phyloP scores from a whole-genome alignment of 805 yeast genomes.

The Suhomyces sp. region DNA sequence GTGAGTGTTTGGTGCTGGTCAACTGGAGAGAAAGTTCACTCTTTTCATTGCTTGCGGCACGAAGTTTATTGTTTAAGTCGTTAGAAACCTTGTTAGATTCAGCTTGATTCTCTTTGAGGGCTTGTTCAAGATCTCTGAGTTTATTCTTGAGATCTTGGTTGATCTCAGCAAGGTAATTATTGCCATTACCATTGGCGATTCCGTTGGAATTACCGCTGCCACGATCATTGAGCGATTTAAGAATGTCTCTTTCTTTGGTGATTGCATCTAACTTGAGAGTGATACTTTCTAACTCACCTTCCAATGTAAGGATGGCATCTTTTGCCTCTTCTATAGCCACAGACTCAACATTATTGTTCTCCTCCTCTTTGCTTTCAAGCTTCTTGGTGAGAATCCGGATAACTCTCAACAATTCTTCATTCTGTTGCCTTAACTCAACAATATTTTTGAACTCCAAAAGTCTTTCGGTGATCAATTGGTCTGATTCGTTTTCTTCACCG shows the following conservation, averaged over 20 bases:
- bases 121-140: conserved; percentile 36
- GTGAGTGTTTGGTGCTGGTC: conserved; percentile 54
- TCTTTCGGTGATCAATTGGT: conserved; percentile 65
- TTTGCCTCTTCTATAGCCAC: conserved; percentile 60
- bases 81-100: conserved; percentile 45
- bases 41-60: conserved; percentile 21
- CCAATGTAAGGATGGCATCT: conserved; percentile 61
- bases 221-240: conserved; percentile 28
- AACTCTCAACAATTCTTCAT: conserved; percentile 65
- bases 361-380: conserved; percentile 62
- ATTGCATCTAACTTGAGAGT: conserved; percentile 53
- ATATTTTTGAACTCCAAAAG: conserved; percentile 67
- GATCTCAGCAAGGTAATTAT: conserved; percentile 15
- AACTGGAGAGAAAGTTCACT: conserved; percentile 48
- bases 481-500: conserved; percentile 60
- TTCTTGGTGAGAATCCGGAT: conserved; percentile 70
- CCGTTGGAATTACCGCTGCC: conserved; percentile 8
- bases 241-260: conserved; percentile 67
- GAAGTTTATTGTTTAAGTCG: conserved; percentile 41
- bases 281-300: conserved; percentile 53
- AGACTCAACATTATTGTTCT: conserved; percentile 40
- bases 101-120: conserved; percentile 28
- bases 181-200: conserved; percentile 2
- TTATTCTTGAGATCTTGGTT: conserved; percentile 32
- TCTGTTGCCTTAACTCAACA: conserved; percentile 67